Conservation (phyloP, 306 rosid species). For the Castanea mollissima region DNA sequence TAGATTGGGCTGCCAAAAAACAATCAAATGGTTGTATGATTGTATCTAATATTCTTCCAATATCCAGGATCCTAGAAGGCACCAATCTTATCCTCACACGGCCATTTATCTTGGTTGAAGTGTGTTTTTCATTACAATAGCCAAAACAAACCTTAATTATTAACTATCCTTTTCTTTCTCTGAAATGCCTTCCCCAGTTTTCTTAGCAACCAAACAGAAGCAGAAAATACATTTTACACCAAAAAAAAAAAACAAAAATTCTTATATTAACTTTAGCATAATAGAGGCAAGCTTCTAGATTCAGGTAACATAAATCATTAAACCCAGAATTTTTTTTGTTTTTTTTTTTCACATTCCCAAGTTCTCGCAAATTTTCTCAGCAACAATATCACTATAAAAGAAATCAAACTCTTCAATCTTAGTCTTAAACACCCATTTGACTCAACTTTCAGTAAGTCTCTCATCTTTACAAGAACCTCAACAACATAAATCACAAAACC, state of each 20-base stretch:
- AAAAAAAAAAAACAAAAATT: neutral
- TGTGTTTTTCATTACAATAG: neutral
- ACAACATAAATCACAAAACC: neutral
- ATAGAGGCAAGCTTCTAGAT: neutral
- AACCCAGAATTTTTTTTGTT: neutral
- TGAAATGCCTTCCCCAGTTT: neutral
- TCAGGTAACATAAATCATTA: neutral
- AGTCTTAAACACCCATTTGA: neutral
- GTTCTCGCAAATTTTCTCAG: neutral
- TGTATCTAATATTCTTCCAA: no score
- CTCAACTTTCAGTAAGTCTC: neutral
- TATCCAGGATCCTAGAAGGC: neutral
- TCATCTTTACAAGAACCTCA: neutral
- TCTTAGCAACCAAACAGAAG: neutral
- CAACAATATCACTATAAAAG: neutral
- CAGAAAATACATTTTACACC: neutral
- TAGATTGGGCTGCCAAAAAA: neutral
- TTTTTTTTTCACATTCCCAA: neutral
- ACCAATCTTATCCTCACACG: neutral
- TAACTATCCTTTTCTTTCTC: neutral
- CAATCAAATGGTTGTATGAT: no score
- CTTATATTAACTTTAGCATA: neutral
- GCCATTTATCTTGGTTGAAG: neutral
- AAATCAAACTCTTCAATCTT: neutral
- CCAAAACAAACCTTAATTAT: neutral